Evolutionary conservation across 2,329 filamentous ascomycete species (phyloP).

Genomic region (Pseudodiploospora longispora): DNA sequence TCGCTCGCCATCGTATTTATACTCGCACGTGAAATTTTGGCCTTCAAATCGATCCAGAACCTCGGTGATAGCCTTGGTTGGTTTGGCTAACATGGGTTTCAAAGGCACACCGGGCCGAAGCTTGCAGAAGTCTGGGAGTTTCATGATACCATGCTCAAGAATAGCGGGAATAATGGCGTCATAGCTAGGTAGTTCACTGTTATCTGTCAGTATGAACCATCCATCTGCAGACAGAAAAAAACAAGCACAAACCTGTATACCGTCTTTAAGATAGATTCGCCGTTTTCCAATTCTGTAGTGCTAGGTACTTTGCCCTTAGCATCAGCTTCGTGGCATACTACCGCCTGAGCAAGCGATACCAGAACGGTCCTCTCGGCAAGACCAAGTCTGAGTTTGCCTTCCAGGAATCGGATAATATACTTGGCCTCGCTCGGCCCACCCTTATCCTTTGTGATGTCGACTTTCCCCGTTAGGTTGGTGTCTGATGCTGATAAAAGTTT

Average conservation of each 20-base stretch:
- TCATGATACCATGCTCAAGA: slow-evolving; percentile 76
- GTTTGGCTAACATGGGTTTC: slow-evolving; percentile 98
- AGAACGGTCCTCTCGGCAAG: slow-evolving; percentile 89
- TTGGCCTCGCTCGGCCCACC: slow-evolving; percentile 93
- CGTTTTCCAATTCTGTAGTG: slow-evolving; percentile 70
- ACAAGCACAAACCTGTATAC: slow-evolving; percentile 63
- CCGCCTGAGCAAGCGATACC: slow-evolving; percentile 80
- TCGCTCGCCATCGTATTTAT: slow-evolving; percentile 96
- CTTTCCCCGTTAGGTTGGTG: slow-evolving; percentile 61
- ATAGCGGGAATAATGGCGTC: slow-evolving; percentile 90
- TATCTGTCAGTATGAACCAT: slow-evolving; percentile 22
- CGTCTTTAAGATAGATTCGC: slow-evolving; percentile 77
- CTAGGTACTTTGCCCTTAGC: slow-evolving; percentile 61
- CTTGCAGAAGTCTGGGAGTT: slow-evolving; percentile 77
- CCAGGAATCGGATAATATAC: slow-evolving; percentile 83
- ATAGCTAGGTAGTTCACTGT: slow-evolving; percentile 89
- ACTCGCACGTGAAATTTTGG: slow-evolving; percentile 95
- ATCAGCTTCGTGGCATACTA: slow-evolving; percentile 76
- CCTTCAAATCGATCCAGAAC: slow-evolving; percentile 93
- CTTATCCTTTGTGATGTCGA: slow-evolving; percentile 88
- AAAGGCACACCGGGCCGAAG: slow-evolving; percentile 87
- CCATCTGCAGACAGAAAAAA: not conserved
- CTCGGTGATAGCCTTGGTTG: slow-evolving; percentile 96
- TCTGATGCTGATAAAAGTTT: slow-evolving; percentile 91
- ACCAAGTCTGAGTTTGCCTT: slow-evolving; percentile 87